Evolutionary conservation across 306 rosid species (phyloP), one percentile per base, ranked within the genome.

Genomic region (Neltuma alba): DNA sequence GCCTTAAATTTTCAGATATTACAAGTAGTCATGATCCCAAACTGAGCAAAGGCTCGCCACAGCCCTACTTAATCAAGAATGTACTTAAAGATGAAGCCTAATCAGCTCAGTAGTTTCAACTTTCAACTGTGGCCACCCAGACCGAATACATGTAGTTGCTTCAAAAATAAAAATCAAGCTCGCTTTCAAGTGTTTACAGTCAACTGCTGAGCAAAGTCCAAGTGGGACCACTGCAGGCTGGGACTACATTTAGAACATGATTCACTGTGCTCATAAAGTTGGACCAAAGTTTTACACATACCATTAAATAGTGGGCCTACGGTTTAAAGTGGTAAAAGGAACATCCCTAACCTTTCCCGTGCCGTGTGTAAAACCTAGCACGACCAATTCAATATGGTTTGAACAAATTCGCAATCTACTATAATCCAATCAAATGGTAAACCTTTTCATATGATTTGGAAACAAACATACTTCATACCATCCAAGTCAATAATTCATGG

Each of bases 61-160:
- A 74, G 42, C 50, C 45, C 42, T 74, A 67, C 37, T 55, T 75
- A 41, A 38, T 47, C 66, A 81, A 79, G 23, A 21, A 62, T 41
- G 70, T 7, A 66, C 31, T 65, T n/a, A 38, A 8, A 65, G 54
- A 64, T 64, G 40, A 37, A 28, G 36, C 44, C 78, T 50, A 27
- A 36, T 50, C 66, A 55, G 7, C 65, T 55, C 64, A 57, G 54
- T 36, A 44, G 65, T 67, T 67, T 25, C 60, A 69, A 15, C 47
- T 67, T 67, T 25, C 60, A 69, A 15, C 47, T 42, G 48, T n/a
- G 5, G 57, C 33, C 23, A 37, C 60, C 28, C 76, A 61, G 47
- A 70, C 31, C 20, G 38, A 37, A 15, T 40, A 76, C 16, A 45
- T 58, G n/a, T 11, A 50, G 48, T 61, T 47, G n/a, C 54, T 60